These are phyloP conservation scores for Paecilomyces niveus DNA, from an alignment of 2,329 filamentous ascomycete species.

Conservation along the genomic window DNA sequence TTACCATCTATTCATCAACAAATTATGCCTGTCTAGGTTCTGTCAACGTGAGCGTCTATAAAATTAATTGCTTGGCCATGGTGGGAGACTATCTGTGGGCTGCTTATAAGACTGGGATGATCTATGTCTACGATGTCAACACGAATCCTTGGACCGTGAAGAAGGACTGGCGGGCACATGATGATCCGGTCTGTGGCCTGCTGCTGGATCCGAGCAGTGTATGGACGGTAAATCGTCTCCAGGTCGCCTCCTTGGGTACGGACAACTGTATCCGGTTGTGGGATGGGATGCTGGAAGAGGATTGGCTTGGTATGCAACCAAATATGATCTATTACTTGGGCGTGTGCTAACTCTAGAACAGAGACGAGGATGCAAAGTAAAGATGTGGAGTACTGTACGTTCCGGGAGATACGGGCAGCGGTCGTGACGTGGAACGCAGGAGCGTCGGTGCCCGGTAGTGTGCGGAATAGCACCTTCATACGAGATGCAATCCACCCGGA, in stretches of 20 bases:
- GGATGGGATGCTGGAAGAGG: conserved; percentile 89
- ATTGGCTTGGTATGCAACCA: conserved; percentile 64
- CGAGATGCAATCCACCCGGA: conserved; percentile 69
- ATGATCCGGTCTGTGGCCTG: conserved; percentile 71
- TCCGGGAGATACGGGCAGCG: conserved; percentile 70
- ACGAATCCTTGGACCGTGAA: conserved; percentile 79
- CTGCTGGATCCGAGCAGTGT: conserved; percentile 72
- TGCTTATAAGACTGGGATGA: conserved; percentile 87
- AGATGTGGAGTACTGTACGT: conserved; percentile 76
- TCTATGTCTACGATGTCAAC: conserved; percentile 83
- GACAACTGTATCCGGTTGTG: conserved; percentile 80
- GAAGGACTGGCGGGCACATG: conserved; percentile 93
- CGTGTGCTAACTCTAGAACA: conserved; percentile 20
- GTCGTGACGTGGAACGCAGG: conserved; percentile 97
- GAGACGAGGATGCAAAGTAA: conserved; percentile 79
- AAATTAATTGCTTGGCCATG: conserved; percentile 80
- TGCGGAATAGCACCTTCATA: conserved; percentile 75
- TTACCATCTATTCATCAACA: conserved; percentile 79
- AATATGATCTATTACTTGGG: background rate
- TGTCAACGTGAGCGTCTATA: conserved; percentile 84
- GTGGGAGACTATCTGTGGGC: conserved; percentile 84
- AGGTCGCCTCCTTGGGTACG: conserved; percentile 78
- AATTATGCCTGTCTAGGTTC: conserved; percentile 73
- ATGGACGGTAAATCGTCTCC: conserved; percentile 75
- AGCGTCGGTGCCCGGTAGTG: conserved; percentile 79